A percentile compares a stretch with the other conserved stretches of the same genome.
phyloP scores from a whole-genome alignment of 2,329 filamentous ascomycete genomes.

The Cryphonectria nitschkei region DNA sequence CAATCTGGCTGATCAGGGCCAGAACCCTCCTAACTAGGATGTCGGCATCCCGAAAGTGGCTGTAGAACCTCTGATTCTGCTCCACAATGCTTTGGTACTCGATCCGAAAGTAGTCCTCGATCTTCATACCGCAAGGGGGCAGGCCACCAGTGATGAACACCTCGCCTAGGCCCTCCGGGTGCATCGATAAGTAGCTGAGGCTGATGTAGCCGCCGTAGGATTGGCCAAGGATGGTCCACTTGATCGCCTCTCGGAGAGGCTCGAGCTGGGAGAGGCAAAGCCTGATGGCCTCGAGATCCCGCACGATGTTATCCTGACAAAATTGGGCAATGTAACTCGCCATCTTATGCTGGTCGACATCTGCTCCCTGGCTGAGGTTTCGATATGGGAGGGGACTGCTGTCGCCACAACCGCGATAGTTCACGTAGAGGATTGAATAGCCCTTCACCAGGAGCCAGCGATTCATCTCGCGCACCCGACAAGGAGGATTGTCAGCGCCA shows the following conservation, averaged over 20 bases:
- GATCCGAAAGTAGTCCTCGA: constrained; percentile 64
- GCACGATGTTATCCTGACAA: constrained; percentile 73
- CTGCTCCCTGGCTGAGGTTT: constrained; percentile 52
- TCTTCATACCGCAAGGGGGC: constrained; percentile 61
- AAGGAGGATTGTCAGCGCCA: constrained; percentile 53
- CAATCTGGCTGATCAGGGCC: constrained; percentile 1
- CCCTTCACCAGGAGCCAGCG: constrained; percentile 65
- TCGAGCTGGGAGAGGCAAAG: constrained; percentile 48
- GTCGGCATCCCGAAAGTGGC: constrained; percentile 68
- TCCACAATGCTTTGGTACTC: constrained; percentile 61
- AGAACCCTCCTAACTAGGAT: constrained; percentile 53
- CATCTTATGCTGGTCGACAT: constrained; percentile 58
- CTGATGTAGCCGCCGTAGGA: constrained; percentile 75
- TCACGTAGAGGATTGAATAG: constrained; percentile 69
- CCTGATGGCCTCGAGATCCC: constrained; percentile 73
- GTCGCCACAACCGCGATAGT: constrained; percentile 73
- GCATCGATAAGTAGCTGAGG: constrained; percentile 71
- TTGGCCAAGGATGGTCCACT: constrained; percentile 73
- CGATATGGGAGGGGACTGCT: constrained; percentile 64
- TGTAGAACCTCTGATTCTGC: constrained; percentile 67
- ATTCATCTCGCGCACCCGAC: constrained; percentile 47
- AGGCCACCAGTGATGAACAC: constrained; percentile 70
- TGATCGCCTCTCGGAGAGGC: constrained; percentile 40
- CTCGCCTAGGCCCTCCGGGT: constrained; percentile 63
- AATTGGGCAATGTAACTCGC: constrained; percentile 69